These are phyloP conservation scores for Moesziomyces parantarcticus DNA, from an alignment of 1,284 basidiomycete species.

Conservation along the genomic window DNA sequence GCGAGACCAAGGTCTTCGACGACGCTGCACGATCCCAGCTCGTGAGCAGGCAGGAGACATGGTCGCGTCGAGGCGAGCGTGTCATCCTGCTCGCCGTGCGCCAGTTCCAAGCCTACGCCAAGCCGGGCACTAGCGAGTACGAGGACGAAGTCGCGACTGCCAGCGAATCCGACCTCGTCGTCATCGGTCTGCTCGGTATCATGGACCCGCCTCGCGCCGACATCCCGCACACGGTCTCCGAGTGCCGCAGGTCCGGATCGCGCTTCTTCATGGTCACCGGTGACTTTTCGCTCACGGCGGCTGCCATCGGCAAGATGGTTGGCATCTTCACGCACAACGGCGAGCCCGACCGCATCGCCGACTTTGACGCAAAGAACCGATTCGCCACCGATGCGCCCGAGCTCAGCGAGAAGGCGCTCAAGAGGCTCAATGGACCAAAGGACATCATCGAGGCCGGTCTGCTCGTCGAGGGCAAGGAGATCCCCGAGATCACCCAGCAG, in stretches of 20 bases:
- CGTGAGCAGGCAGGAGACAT: conserved; percentile 57
- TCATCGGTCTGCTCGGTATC: conserved; percentile 76
- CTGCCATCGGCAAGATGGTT: conserved; percentile 75
- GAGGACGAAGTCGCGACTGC: conserved; percentile 50
- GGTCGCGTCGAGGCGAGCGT: conserved; percentile 75
- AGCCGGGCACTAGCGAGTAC: conserved; percentile 31
- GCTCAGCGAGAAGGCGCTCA: conserved; percentile 49
- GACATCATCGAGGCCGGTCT: conserved; percentile 39
- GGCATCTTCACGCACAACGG: conserved; percentile 72
- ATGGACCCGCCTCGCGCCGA: conserved; percentile 76
- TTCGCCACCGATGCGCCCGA: conserved; percentile 12
- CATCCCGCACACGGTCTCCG: conserved; percentile 72
- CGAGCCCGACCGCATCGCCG: conserved; percentile 69
- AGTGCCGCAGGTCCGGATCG: conserved; percentile 74
- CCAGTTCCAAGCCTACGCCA: conserved; percentile 50
- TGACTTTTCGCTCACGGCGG: conserved; percentile 72
- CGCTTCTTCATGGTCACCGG: conserved; percentile 79
- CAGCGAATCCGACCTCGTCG: conserved; percentile 70
- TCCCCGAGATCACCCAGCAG: conserved; percentile 32
- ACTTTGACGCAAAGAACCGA: conserved; percentile 37
- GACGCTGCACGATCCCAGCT: conserved; percentile 27
- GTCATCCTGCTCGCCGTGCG: conserved; percentile 72
- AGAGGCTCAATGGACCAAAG: conserved; percentile 33
- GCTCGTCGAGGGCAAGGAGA: conserved; percentile 39
- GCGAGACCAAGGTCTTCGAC: conserved; percentile 27